phyloP scores from a whole-genome alignment of 2,329 filamentous ascomycete genomes.

The Thelonectria rubi region DNA sequence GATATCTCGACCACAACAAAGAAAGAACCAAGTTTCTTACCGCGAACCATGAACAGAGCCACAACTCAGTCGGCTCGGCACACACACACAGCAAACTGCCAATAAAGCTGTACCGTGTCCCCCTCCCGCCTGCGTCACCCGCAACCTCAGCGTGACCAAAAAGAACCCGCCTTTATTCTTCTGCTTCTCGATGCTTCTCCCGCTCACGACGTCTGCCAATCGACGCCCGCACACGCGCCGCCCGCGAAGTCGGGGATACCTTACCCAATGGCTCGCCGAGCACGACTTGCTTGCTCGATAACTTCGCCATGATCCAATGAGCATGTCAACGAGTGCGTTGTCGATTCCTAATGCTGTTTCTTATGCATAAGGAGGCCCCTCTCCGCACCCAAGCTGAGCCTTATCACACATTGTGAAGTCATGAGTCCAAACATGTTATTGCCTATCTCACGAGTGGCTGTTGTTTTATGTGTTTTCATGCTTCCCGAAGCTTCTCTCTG shows the following conservation, averaged over 20 bases:
- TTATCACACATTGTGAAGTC: constrained; percentile 4
- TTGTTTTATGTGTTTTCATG: constrained; percentile 9
- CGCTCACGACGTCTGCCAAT: constrained; percentile 23
- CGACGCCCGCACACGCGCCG: constrained; percentile 4
- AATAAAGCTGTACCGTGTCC: constrained; percentile 17
- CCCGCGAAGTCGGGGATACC: constrained; percentile 27
- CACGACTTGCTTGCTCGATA: constrained; percentile 20
- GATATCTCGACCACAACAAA: background rate
- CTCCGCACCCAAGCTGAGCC: background rate
- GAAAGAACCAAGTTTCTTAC: constrained; percentile 6
- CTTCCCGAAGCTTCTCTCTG: constrained; percentile 2
- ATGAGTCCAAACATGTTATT: background rate
- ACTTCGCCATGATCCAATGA: constrained; percentile 27
- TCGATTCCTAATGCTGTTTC: background rate
- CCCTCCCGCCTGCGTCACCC: constrained; percentile 12
- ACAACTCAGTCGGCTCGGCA: background rate
- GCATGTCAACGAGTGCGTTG: background rate
- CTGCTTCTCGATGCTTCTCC: constrained; percentile 28
- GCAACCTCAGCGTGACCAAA: constrained; percentile 22
- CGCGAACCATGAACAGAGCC: background rate
- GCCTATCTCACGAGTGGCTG: background rate
- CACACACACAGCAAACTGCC: constrained; percentile 5
- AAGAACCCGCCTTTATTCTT: background rate
- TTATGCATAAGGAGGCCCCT: constrained; percentile 6
- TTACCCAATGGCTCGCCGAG: constrained; percentile 30